phyloP scores from a whole-genome alignment of 2,329 filamentous ascomycete species.

The Sclerotinia spermophila region DNA sequence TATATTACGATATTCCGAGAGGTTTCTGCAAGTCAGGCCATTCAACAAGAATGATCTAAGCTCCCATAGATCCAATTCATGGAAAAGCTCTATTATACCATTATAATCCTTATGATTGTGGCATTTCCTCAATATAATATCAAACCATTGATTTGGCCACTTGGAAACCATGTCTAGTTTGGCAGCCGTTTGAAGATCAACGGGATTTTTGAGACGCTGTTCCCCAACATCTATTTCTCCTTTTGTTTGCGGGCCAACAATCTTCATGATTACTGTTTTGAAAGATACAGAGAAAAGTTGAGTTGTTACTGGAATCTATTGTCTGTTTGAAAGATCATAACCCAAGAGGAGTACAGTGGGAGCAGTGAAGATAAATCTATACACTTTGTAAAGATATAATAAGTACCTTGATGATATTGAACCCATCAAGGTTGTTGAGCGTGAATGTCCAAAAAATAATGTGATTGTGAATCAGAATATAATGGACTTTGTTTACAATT shows the following conservation, averaged over 20 bases:
- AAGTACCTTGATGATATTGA: constrained; percentile 7
- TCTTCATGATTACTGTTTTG: constrained; percentile 3
- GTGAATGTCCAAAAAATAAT: not conserved
- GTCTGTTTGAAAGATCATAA: not conserved
- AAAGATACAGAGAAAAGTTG: not conserved
- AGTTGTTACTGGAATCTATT: not conserved
- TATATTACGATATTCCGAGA: constrained; percentile 3
- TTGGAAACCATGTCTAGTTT: constrained; percentile 9
- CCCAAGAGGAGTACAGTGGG: not conserved
- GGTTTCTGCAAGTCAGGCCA: constrained; percentile 9
- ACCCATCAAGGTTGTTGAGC: constrained; percentile 11
- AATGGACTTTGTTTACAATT: not conserved
- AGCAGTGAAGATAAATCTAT: not conserved
- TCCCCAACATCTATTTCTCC: not conserved
- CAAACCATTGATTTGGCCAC: constrained; percentile 5
- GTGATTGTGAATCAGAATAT: not conserved
- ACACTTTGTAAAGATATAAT: not conserved
- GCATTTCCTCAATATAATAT: not conserved
- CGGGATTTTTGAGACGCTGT: not conserved
- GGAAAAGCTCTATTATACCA: not conserved
- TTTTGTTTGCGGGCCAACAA: not conserved
- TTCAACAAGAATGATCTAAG: not conserved
- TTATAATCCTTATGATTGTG: not conserved
- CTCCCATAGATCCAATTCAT: not conserved
- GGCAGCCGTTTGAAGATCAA: not conserved